Base-by-base conservation (phyloP, 441 rosid genomes). In the Euphorbia schlechtendalii region DNA sequence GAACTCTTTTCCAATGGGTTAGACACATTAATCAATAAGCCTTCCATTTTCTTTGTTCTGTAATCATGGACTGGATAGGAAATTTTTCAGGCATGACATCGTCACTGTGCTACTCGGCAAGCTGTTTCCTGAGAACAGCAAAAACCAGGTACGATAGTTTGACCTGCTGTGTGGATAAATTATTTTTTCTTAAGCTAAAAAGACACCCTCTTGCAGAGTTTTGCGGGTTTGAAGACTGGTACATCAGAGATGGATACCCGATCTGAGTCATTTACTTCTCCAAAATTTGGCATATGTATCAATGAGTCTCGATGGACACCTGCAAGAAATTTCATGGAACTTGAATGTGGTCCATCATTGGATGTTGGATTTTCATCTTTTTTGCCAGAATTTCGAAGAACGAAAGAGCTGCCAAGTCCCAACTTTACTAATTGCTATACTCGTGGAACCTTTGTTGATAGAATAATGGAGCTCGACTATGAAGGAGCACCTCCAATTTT, bases 1-100 rank as follows among this genome's bases (percentile, higher is more conserved):
- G 76, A 80, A 70, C 78, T 78, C 63, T 69, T 70, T 57, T 70
- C 80, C 17, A 75, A 82, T 67, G 79, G 90, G 96, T 90, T 65
- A 74, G 87, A 64, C 59, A 66, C 66, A 54, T 58, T 55, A 58
- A 21, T 63, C 45, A 51, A 5, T 59, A 43, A 38, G 32, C 27
- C 40, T 68, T 52, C 59, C 18, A 36, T 63, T 71, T 64, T 72
- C 28, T 60, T 60, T 62, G 8, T 74, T 56, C 32, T 61, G 63
- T 61, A 69, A n/a, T 77, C 57, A 67, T 73, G 76, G 43, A 71
- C 69, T 78, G 53, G 32, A 45, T 69, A 51, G 21, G 40, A 53
- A 59, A 45, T 65, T 48, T 66, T 65, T 71, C 84, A 88, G 90
- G 92, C 61, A 38, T 41, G 79, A 82, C 64, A 43, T 86, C 56